These are phyloP conservation scores for Arthrobotrys sphaeroides DNA, from an alignment of 2,329 filamentous ascomycete genomes.

Conservation along the genomic window DNA sequence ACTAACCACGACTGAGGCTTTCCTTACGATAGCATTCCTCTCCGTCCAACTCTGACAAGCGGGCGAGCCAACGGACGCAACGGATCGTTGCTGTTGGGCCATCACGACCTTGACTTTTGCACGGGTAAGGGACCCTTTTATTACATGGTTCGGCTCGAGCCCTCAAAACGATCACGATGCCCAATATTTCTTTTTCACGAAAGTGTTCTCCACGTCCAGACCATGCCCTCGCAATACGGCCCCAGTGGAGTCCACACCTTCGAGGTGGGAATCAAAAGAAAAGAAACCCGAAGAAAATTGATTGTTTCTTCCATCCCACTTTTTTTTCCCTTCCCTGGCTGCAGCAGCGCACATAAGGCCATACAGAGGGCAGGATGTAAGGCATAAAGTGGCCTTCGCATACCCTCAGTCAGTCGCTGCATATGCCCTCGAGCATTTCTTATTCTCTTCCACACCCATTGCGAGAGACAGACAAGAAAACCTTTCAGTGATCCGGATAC, in stretches of 20 bases:
- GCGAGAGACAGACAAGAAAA: background rate
- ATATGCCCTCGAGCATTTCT: conserved; percentile 12
- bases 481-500: conserved; percentile 12
- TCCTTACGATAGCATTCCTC: background rate
- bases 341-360: conserved; percentile 20
- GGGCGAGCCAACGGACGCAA: conserved; percentile 3
- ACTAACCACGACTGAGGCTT: background rate
- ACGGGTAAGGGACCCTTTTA: conserved; percentile 13
- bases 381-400: conserved; percentile 27
- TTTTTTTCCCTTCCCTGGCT: conserved; percentile 17
- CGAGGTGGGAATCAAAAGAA: conserved; percentile 3
- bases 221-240: conserved; percentile 11
- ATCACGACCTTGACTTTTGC: conserved; percentile 2
- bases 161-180: conserved; percentile 12
- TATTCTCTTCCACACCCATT: conserved; percentile 14
- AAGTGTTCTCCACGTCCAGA: conserved; percentile 35
- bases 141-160: conserved; percentile 3
- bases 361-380: conserved; percentile 38
- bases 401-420: background rate
- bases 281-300: background rate
- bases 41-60: background rate
- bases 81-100: background rate
- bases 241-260: conserved; percentile 11
- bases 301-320: conserved; percentile 2
- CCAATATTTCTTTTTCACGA: conserved; percentile 22